phyloP scores from a whole-genome alignment of 208 protist genomes.

The Trypanosoma mega region DNA sequence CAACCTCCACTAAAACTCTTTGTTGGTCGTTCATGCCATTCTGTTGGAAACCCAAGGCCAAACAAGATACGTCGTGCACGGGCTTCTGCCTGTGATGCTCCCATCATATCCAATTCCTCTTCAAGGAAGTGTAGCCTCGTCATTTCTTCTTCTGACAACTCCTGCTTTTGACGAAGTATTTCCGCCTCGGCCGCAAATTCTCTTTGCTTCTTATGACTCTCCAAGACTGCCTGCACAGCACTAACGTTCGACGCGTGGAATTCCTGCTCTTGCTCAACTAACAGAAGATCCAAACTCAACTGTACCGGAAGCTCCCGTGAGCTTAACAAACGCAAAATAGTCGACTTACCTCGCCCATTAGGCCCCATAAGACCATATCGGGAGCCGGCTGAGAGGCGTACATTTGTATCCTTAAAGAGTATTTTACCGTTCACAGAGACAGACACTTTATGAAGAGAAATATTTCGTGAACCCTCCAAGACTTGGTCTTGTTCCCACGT shows the following conservation, averaged over 20 bases:
- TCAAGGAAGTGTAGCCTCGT: constrained; percentile 81
- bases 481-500: constrained; percentile 58
- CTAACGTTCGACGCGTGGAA: constrained; percentile 78
- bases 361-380: constrained; percentile 95
- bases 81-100: constrained; percentile 84
- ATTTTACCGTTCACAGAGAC: constrained; percentile 85
- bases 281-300: constrained; percentile 90
- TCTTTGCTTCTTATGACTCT: constrained; percentile 90
- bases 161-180: constrained; percentile 53
- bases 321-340: constrained; percentile 89
- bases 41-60: constrained; percentile 93
- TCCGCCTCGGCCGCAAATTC: constrained; percentile 80
- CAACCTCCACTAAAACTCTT: constrained; percentile 89
- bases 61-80: constrained; percentile 86
- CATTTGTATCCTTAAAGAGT: constrained; percentile 77
- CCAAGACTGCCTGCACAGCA: constrained; percentile 84
- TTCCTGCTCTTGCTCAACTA: constrained; percentile 97
- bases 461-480: constrained; percentile 75
- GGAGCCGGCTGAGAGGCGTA: constrained; percentile 83
- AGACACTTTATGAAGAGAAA: constrained; percentile 82
- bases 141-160: constrained; percentile 68
- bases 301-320: constrained; percentile 89
- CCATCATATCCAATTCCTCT: constrained; percentile 94
- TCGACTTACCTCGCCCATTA: constrained; percentile 96
- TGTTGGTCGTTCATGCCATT: constrained; percentile 88